Base-by-base conservation (phyloP, 1,139 yeast genomes). In the Wickerhamomyces sp. region DNA sequence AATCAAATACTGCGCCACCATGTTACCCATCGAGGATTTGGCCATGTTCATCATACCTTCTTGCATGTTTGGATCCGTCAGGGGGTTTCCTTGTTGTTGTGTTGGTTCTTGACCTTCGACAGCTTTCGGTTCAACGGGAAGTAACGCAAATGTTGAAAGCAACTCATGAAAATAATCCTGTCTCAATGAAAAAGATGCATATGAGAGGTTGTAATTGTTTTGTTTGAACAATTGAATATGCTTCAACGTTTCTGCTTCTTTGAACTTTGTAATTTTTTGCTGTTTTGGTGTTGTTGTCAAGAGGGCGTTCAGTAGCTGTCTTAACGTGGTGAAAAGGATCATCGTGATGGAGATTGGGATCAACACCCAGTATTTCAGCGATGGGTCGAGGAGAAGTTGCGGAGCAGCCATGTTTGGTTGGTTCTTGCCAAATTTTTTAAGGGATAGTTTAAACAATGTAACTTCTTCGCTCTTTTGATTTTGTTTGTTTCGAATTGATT, bases 321-420 rank as follows among this genome's bases (percentile, higher is more conserved):
- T 68, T 31, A 87, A 61, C 23, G 91, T 61, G 6, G 96, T 96
- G n/a, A 87, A 89, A 38, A 89, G 61, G 14, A 91, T 82, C 96
- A 91, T 88, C 23, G 88, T 95, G 26, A 84, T 56, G 8, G 95
- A 77, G 32, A 91, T 89, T 23, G 98, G 98, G 30, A 88, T 61
- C 18, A 91, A 67, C 26, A 88, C 97, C 97, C 97, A 91, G 48
- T 79, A 74, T 58, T 85, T 81, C 45, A 91, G 68, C 40, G 76
- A 75, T 6, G 96, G 94, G 55, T 89, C 97, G 34, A 89, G 66
- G 13, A 80, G 61, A 26, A 79, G 58, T 37, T 76, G 80, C 3
- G 76, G 75, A n/a, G 55, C 55, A 6, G 30, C 17, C 46, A 39
- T 42, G n/a, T n/a, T n/a, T n/a, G n/a, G n/a, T n/a, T n/a, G n/a